Conservation (phyloP, 495 filamentous ascomycete genomes). For the Penicillium steckii region DNA sequence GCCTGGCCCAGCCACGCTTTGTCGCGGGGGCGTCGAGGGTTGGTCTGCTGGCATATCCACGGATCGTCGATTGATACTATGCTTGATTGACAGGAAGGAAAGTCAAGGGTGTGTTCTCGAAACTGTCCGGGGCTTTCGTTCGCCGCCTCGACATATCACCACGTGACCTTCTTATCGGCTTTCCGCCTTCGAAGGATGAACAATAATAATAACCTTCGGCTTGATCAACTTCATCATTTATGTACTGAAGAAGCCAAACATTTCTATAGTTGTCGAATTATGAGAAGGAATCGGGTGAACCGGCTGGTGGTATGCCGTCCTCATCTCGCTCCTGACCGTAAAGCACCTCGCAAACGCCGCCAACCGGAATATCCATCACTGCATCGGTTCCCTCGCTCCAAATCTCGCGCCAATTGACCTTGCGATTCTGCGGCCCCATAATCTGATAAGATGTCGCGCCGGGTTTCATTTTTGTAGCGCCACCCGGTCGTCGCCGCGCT, state of each 20-base stretch:
- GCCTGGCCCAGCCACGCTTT: conserved; percentile 35
- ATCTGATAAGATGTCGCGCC: conserved; percentile 48
- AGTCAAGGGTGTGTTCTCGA: no score
- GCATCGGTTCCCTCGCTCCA: conserved; percentile 96
- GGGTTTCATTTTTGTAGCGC: conserved; percentile 44
- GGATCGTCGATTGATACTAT: neutral
- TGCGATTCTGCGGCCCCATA: conserved; percentile 48
- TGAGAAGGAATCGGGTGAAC: conserved; percentile 2
- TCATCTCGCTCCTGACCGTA: conserved; percentile 48
- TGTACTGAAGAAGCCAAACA: neutral
- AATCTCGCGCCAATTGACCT: conserved; percentile 66
- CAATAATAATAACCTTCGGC: no score
- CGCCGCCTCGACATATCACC: conserved; percentile 5
- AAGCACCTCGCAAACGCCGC: conserved; percentile 90
- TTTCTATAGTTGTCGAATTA: neutral
- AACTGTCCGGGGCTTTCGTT: neutral
- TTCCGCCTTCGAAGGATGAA: neutral
- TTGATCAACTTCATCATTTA: no score
- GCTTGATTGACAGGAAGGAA: neutral
- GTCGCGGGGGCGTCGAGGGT: conserved; percentile 61
- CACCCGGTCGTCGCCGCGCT: conserved; percentile 54
- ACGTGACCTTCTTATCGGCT: conserved; percentile 1
- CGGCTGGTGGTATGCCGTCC: conserved; percentile 12
- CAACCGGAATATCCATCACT: conserved; percentile 94
- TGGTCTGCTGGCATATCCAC: conserved; percentile 36